phyloP scores from a whole-genome alignment of 805 yeast genomes.

The Wickerhamiella sergipiensis region DNA sequence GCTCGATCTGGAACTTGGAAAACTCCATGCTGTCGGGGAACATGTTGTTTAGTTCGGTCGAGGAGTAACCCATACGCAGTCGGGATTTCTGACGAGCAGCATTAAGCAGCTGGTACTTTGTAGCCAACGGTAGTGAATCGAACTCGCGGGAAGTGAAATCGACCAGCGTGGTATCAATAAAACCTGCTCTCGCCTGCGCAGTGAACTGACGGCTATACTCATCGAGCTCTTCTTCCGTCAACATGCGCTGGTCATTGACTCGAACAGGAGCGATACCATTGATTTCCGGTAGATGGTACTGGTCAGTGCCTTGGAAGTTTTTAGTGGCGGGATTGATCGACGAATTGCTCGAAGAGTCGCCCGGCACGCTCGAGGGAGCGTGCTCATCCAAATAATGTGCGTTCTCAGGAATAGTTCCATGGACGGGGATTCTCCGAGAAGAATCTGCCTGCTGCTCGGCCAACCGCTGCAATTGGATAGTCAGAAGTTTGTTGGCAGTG shows the following conservation, averaged over 20 bases:
- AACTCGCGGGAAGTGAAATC: constrained; percentile 80
- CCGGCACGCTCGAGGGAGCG: too few species aligned
- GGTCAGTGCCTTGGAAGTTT: constrained; percentile 49
- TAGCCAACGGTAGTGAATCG: constrained; percentile 57
- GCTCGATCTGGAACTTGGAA: constrained; percentile 81
- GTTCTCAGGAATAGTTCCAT: constrained; percentile 16
- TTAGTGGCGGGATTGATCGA: constrained; percentile 5
- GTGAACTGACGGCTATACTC: constrained; percentile 43
- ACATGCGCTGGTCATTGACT: constrained; percentile 54
- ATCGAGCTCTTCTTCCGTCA: constrained; percentile 58
- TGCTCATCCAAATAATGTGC: constrained; percentile 26
- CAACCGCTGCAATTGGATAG: constrained; percentile 57
- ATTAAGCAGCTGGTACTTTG: constrained; percentile 79
- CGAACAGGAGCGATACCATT: constrained; percentile 29
- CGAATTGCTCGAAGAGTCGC: constrained; percentile 7
- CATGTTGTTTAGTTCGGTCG: constrained; percentile 68
- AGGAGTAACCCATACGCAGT: constrained; percentile 86
- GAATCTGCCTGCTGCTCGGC: constrained; percentile 25
- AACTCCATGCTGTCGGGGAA: constrained; percentile 84
- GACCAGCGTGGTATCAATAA: constrained; percentile 33
- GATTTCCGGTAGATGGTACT: constrained; percentile 69
- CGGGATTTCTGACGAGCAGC: constrained; percentile 74
- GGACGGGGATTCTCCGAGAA: constrained; percentile 8
- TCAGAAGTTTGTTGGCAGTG: constrained; percentile 70
- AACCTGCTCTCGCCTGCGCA: constrained; percentile 35